phyloP scores from a whole-genome alignment of 306 rosid species.

The Dicorynia guianensis region DNA sequence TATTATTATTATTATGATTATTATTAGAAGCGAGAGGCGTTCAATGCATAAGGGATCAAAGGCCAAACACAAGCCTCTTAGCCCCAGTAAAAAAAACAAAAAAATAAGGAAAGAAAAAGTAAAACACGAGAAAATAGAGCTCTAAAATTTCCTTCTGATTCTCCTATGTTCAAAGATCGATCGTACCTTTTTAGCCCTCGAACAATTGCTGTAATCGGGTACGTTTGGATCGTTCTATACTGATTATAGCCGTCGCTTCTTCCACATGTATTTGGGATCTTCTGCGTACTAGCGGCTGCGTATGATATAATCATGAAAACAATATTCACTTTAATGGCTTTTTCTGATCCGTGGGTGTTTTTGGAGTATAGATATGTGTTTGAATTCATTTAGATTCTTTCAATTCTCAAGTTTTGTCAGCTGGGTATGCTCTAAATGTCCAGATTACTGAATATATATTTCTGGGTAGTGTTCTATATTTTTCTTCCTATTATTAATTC shows the following conservation, averaged over 20 bases:
- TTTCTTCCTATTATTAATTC: constrained; percentile 29
- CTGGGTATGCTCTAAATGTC: constrained; percentile 44
- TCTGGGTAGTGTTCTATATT: constrained; percentile 40
- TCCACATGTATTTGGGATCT: constrained; percentile 53
- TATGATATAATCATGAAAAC: constrained; percentile 31
- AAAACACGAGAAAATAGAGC: not conserved
- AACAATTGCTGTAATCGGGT: constrained; percentile 58
- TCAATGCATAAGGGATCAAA: constrained; percentile 15
- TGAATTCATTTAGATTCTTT: constrained; percentile 41
- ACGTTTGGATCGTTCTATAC: constrained; percentile 55
- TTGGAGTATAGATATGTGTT: constrained; percentile 46
- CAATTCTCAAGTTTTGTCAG: constrained; percentile 32
- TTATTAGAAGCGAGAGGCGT: constrained; percentile 30
- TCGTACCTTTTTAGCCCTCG: constrained; percentile 51
- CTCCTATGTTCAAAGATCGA: constrained; percentile 55
- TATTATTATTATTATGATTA: constrained; percentile 20
- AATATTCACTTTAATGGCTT: constrained; percentile 21
- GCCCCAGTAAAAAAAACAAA: constrained; percentile 13
- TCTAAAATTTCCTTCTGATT: constrained; percentile 49
- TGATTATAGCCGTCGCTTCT: constrained; percentile 38
- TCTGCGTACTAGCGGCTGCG: constrained; percentile 39
- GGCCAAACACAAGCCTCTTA: not conserved
- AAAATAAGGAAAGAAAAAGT: constrained; percentile 1
- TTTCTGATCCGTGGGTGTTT: constrained; percentile 52
- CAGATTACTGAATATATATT: constrained; percentile 46